Evolutionary conservation across 306 rosid species (phyloP).

Genomic region (Leucaena leucocephala): DNA sequence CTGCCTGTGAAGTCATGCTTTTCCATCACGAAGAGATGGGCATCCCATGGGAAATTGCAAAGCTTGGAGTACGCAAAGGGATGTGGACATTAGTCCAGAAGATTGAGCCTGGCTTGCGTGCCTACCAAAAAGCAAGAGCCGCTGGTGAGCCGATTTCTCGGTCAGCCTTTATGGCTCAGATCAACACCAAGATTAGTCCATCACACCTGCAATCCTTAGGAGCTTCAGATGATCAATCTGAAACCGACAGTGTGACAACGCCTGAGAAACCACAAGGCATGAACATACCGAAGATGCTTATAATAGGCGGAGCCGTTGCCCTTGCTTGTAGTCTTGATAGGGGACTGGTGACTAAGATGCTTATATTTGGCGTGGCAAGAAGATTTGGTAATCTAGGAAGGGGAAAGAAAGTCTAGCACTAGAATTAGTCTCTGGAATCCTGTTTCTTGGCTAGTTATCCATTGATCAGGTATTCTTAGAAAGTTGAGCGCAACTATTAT

Average conservation of each 20-base stretch:
- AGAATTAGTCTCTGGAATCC: constrained; percentile 33
- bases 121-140: constrained; percentile 75
- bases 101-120: constrained; percentile 84
- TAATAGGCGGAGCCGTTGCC: constrained; percentile 67
- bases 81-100: constrained; percentile 96
- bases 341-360: constrained; percentile 39
- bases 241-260: constrained; percentile 32
- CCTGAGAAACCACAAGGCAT: constrained; percentile 62
- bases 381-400: constrained; percentile 67
- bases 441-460: constrained; percentile 20
- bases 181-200: constrained; percentile 64
- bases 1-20: constrained; percentile 79
- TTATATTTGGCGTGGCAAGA: constrained; percentile 86
- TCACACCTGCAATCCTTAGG: constrained; percentile 63
- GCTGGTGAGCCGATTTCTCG: constrained; percentile 65
- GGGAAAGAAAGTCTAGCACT: constrained; percentile 42
- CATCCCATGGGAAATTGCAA: constrained; percentile 96
- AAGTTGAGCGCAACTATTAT: background rate
- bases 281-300: constrained; percentile 61
- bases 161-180: constrained; percentile 72
- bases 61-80: constrained; percentile 88
- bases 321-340: constrained; percentile 19
- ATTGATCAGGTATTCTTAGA: background rate
- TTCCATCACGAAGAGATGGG: constrained; percentile 99
- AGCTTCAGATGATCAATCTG: constrained; percentile 36